Evolutionary conservation across 805 yeast genomes (phyloP).

Genomic region (Komagataella mondaviorum): DNA sequence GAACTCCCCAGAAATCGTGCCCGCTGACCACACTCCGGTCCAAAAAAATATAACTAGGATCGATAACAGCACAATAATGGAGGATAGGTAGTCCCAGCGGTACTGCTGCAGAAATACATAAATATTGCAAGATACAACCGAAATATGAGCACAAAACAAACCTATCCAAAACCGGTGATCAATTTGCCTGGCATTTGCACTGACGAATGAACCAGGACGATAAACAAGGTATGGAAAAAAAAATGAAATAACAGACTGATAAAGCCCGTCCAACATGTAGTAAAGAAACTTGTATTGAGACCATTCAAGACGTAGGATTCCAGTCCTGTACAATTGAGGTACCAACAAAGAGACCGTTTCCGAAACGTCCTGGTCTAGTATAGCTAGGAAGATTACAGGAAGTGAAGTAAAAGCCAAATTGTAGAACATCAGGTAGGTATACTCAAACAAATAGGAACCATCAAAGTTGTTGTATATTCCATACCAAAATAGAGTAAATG

Average conservation of each 20-base stretch:
- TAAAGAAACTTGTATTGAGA: constrained; percentile 42
- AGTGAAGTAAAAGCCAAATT: constrained; percentile 72
- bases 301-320: constrained; percentile 54
- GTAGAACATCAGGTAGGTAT: constrained; percentile 65
- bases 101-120: constrained; percentile 56
- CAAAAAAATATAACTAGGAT: constrained; percentile 50
- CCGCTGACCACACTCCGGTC: constrained; percentile 69
- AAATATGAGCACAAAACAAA: constrained; percentile 40
- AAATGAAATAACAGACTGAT: constrained; percentile 57
- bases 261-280: constrained; percentile 58
- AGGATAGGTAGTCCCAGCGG: constrained; percentile 68
- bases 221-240: constrained; percentile 54
- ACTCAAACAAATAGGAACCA: constrained; percentile 67
- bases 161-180: constrained; percentile 70
- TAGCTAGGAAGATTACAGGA: constrained; percentile 63
- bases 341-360: constrained; percentile 51
- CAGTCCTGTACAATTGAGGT: constrained; percentile 59
- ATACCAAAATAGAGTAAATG: constrained; percentile 66
- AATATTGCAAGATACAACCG: constrained; percentile 51
- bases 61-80: constrained; percentile 38
- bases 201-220: constrained; percentile 24
- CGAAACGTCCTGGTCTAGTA: constrained; percentile 64
- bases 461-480: constrained; percentile 59
- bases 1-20: constrained; percentile 38
- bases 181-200: constrained; percentile 32